Conservation (phyloP, 2,329 filamentous ascomycete species). For the Aspergillus pseudonomiae region DNA sequence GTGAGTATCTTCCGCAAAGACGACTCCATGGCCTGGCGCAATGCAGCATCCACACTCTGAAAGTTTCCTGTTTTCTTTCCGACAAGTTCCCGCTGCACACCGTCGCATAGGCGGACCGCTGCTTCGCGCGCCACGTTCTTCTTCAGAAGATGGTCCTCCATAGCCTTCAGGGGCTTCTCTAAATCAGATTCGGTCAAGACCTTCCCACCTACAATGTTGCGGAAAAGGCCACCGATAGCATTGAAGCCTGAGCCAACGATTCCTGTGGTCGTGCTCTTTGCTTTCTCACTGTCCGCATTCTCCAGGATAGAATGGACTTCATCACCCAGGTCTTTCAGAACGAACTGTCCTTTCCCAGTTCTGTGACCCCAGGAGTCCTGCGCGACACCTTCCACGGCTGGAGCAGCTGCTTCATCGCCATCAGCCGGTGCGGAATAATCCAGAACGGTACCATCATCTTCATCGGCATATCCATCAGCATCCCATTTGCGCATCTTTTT, state of each 20-base stretch:
- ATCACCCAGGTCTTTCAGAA: constrained; percentile 88
- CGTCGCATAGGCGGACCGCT: constrained; percentile 84
- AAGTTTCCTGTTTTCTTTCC: constrained; percentile 92
- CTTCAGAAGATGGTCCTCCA: constrained; percentile 91
- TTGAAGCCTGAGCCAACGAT: constrained; percentile 78
- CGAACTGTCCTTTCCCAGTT: constrained; percentile 87
- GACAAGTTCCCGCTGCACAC: constrained; percentile 85
- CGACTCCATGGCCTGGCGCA: constrained; percentile 85
- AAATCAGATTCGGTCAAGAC: constrained; percentile 85
- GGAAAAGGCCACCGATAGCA: constrained; percentile 84
- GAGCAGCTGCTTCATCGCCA: constrained; percentile 57
- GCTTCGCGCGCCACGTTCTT: constrained; percentile 98
- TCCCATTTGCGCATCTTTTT: constrained; percentile 95
- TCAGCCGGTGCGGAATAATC: constrained; percentile 79
- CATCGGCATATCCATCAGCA: constrained; percentile 82
- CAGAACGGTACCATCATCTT: constrained; percentile 76
- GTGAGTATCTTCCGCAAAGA: constrained; percentile 95
- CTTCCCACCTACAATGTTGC: constrained; percentile 94
- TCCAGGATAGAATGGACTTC: constrained; percentile 90
- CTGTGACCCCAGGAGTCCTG: constrained; percentile 81
- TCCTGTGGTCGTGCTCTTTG: constrained; percentile 56
- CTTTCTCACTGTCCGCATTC: constrained; percentile 69
- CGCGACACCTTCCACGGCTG: constrained; percentile 73
- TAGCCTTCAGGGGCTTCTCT: constrained; percentile 88
- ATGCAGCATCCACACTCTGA: constrained; percentile 81